Conservation (phyloP, 73 alveolate species). For the Paraurostyla sp. region DNA sequence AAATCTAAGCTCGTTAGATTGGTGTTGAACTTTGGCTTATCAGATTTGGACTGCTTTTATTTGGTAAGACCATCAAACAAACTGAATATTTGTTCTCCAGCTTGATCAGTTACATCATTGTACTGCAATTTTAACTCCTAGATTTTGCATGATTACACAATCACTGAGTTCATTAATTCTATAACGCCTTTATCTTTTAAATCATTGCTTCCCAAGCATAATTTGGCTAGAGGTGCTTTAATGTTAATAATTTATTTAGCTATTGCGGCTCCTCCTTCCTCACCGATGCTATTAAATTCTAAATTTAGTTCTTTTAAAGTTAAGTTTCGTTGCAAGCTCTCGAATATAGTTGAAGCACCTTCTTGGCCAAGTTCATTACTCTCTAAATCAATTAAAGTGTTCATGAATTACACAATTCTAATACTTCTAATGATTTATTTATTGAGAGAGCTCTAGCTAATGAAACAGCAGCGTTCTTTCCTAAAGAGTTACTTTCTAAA, state of each 20-base stretch:
- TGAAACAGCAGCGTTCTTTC: neutral
- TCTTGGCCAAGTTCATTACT: slow-evolving; percentile 35
- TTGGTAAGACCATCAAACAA: neutral
- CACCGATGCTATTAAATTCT: slow-evolving; percentile 25
- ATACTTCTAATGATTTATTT: slow-evolving; percentile 1
- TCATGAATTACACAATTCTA: slow-evolving; percentile 1
- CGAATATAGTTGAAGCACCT: neutral
- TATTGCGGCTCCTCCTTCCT: slow-evolving; percentile 4
- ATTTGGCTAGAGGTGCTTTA: neutral
- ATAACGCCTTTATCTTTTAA: neutral
- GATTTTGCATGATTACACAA: neutral
- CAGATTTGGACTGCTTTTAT: neutral
- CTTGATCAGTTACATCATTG: slow-evolving; percentile 22
- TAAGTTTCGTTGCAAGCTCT: neutral
- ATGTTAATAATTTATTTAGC: neutral
- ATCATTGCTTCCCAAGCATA: slow-evolving; percentile 23
- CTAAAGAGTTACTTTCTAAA: slow-evolving; percentile 22
- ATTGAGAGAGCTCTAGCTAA: neutral
- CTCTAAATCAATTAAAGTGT: neutral
- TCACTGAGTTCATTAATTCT: neutral
- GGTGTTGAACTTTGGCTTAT: neutral
- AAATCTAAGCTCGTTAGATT: neutral
- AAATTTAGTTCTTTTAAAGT: slow-evolving; percentile 18
- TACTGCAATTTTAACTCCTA: slow-evolving; percentile 10
- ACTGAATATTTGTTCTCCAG: neutral